phyloP scores from a whole-genome alignment of 345 rosid genomes.

The Trapa bicornis region DNA sequence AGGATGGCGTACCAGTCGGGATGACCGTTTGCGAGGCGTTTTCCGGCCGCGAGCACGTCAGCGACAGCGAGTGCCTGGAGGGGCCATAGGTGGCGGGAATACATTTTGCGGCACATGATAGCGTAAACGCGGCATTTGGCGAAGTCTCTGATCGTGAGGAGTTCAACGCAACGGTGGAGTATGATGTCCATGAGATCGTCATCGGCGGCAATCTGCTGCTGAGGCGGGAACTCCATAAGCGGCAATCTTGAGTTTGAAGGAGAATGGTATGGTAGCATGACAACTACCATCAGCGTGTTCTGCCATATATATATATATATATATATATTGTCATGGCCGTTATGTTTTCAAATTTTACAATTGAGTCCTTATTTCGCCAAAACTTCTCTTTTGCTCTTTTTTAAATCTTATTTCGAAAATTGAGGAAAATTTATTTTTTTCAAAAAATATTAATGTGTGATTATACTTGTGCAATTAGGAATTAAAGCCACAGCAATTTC shows the following conservation, averaged over 20 bases:
- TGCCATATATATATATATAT: too few species aligned
- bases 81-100: slow-evolving; percentile 13
- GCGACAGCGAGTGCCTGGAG: slow-evolving; percentile 30
- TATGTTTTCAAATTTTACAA: too few species aligned
- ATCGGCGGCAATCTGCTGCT: background rate
- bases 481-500: too few species aligned
- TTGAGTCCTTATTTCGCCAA: background rate
- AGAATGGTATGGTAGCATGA: too few species aligned
- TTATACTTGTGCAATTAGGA: too few species aligned
- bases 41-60: slow-evolving; percentile 27
- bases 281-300: background rate
- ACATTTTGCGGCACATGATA: slow-evolving; percentile 7
- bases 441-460: too few species aligned
- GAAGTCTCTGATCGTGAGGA: slow-evolving; percentile 17
- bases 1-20: slow-evolving; percentile 34
- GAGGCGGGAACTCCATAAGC: background rate
- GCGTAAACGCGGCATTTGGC: slow-evolving; percentile 14
- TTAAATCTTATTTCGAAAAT: too few species aligned
- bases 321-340: too few species aligned
- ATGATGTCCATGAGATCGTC: background rate
- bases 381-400: too few species aligned
- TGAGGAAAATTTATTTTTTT: too few species aligned
- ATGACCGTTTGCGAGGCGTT: slow-evolving; percentile 11
- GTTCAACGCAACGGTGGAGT: slow-evolving; percentile 7
- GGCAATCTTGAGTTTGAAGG: background rate